Evolutionary conservation across 768 basidiomycete genomes (phyloP).

Genomic region (Hebeloma cylindrosporum): DNA sequence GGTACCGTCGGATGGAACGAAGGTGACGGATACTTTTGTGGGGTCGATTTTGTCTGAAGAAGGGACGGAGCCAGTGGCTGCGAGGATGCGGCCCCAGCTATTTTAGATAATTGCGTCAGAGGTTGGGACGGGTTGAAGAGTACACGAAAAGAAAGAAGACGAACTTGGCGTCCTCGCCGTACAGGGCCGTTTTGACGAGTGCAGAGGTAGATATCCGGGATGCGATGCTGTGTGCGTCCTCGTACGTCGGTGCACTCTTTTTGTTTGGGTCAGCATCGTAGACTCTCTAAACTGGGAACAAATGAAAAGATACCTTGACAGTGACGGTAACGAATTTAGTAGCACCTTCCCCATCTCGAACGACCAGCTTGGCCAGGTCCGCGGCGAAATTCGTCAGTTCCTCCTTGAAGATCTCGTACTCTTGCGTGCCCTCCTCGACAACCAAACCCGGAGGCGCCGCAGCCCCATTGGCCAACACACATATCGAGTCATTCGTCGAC

Average conservation of each 20-base stretch:
- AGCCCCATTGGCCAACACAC: constrained; percentile 88
- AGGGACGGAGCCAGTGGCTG: constrained; percentile 82
- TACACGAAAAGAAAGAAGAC: no score
- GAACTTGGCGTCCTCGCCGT: constrained; percentile 94
- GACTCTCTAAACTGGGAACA: constrained; percentile 4
- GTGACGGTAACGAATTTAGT: constrained; percentile 95
- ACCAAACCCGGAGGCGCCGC: constrained; percentile 47
- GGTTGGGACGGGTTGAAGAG: constrained; percentile 2
- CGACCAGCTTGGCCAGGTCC: constrained; percentile 91
- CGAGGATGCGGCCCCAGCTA: constrained; percentile 96
- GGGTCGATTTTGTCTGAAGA: constrained; percentile 66
- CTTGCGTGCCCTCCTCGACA: constrained; percentile 70
- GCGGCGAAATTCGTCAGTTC: constrained; percentile 85
- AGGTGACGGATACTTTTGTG: constrained; percentile 78
- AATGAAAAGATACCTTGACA: constrained; percentile 63
- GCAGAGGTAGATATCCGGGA: constrained; percentile 91
- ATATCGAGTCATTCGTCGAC: constrained; percentile 95
- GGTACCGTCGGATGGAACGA: constrained; percentile 69
- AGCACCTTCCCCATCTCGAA: constrained; percentile 95
- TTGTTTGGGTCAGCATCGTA: no score
- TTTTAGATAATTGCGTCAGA: not conserved
- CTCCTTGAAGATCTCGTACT: constrained; percentile 71
- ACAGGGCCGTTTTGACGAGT: constrained; percentile 93
- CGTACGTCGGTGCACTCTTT: constrained; percentile 78
- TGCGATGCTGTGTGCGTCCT: constrained; percentile 88